Evolutionary conservation across 352 stramenopile genomes (phyloP).

Genomic region (Elongisporangium anandrum): DNA sequence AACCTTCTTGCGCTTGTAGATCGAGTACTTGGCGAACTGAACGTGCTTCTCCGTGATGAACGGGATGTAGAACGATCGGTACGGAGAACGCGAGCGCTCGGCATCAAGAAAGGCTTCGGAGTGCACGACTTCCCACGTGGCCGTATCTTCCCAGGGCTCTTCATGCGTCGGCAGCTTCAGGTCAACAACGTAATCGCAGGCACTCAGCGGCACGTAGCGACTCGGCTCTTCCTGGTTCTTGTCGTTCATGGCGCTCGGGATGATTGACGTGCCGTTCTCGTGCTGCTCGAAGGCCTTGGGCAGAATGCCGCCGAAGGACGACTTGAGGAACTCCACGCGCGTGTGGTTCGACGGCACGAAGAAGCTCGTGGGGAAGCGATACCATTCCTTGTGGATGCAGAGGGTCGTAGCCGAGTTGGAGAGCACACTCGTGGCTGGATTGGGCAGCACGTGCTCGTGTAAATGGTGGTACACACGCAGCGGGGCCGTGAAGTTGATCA

Average conservation of each 20-base stretch:
- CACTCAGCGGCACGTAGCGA: constrained; percentile 72
- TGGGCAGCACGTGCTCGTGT: constrained; percentile 52
- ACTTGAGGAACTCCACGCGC: constrained; percentile 89
- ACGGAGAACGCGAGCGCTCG: constrained; percentile 55
- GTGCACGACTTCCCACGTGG: constrained; percentile 50
- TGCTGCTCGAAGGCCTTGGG: constrained; percentile 89
- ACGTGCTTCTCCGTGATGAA: constrained; percentile 51
- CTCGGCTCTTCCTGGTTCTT: constrained; percentile 88
- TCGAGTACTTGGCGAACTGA: constrained; percentile 48
- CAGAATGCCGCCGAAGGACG: constrained; percentile 91
- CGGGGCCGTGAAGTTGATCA: constrained; percentile 69
- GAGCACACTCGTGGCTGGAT: constrained; percentile 17
- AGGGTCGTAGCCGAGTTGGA: constrained; percentile 34
- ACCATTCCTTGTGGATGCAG: constrained; percentile 98
- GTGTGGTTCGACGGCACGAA: constrained; percentile 89
- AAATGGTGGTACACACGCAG: constrained; percentile 70
- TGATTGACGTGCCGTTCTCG: constrained; percentile 49
- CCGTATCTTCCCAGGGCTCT: constrained; percentile 49
- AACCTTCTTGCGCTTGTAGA: constrained; percentile 51
- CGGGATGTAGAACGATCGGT: constrained; percentile 76
- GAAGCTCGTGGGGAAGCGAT: constrained; percentile 95
- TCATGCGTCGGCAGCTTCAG: constrained; percentile 57
- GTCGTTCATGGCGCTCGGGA: constrained; percentile 91
- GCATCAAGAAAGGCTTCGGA: constrained; percentile 55
- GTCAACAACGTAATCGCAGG: constrained; percentile 91